Evolutionary conservation across 176 grass and related monocot species (phyloP), one percentile per base, ranked within the genome.

Genomic region (Zizania latifolia): DNA sequence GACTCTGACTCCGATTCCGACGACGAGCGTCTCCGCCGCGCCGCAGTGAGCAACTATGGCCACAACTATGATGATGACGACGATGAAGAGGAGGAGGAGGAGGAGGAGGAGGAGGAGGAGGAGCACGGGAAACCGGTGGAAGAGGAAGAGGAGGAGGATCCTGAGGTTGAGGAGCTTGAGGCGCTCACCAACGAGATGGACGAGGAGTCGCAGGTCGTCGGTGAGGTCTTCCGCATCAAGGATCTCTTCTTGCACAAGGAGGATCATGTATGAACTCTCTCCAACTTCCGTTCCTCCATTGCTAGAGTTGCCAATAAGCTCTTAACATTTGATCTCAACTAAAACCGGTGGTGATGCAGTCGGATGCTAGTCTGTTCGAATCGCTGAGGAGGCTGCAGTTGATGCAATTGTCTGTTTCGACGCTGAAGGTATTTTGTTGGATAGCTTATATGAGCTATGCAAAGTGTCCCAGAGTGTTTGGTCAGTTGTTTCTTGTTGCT

Each of bases 351-450:
- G 5, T 55, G 51, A 55, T 68, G 57, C 92, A 99, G 95, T 99
- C 95, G 2, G 91, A 99, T 62, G 79, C 24, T 44, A 72, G 83
- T 50, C 68, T 99, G 45, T 86, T 99, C 5, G 92, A 94, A 29
- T 94, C 91, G 0, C 82, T 99, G 30, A 92, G 92, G 76, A 94
- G 86, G 40, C 84, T 99, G 86, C 91, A 99, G 80, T 39, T 90
- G 63, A 99, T 99, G 95, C 89, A 94, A 57, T 88, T 99, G 43
- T 88, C 91, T 6, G 76, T 90, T 64, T 76, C 88, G 31, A 87
- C 92, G 0, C 72, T 99, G 4, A 73, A 90, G 91, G 95, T 99
- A 82, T 34, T 2, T n/a, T 1, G 6, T 43, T 36, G 11, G 10
- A 62, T 62, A 55, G 12, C 6, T 10, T 41, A 40, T 65, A 41